phyloP scores from a whole-genome alignment of 768 basidiomycete genomes.

The Rhizopogon roseolus region DNA sequence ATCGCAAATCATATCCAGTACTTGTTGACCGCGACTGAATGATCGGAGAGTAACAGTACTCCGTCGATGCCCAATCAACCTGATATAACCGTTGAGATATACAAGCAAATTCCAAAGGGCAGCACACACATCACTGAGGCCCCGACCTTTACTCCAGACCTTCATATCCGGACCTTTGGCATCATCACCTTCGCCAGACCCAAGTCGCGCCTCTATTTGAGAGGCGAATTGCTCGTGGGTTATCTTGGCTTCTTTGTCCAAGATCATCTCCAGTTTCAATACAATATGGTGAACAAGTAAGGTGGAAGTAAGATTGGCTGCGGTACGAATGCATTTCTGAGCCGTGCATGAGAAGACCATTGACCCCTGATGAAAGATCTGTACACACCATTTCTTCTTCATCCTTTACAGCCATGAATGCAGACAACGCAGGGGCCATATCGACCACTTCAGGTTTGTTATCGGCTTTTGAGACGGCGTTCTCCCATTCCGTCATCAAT shows the following conservation, averaged over 20 bases:
- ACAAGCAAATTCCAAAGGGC: not conserved
- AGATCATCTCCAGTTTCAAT: slow-evolving; percentile 81
- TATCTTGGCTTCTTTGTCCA: slow-evolving; percentile 89
- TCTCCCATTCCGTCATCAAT: slow-evolving; percentile 82
- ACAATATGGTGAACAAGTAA: slow-evolving; percentile 83
- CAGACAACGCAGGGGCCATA: slow-evolving; percentile 68
- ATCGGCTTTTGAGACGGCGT: slow-evolving; percentile 46
- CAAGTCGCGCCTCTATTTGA: slow-evolving; percentile 84
- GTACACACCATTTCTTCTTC: slow-evolving; percentile 82
- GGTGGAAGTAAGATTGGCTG: slow-evolving; percentile 78
- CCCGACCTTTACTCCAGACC: slow-evolving; percentile 81
- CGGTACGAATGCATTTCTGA: slow-evolving; percentile 75
- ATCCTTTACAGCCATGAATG: slow-evolving; percentile 84
- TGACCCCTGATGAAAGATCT: not conserved
- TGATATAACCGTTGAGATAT: slow-evolving; percentile 25
- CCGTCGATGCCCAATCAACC: slow-evolving; percentile 87
- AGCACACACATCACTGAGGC: slow-evolving; percentile 63
- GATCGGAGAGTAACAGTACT: slow-evolving; percentile 94
- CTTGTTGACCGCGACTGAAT: slow-evolving; percentile 88
- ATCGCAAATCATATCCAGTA: slow-evolving; percentile 83
- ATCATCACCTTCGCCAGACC: slow-evolving; percentile 57
- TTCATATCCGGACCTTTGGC: slow-evolving; percentile 89
- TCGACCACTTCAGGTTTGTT: slow-evolving; percentile 75
- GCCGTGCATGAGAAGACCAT: slow-evolving; percentile 7
- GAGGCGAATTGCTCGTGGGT: slow-evolving; percentile 82